Percentiles rank a stretch among this genome's conserved stretches.
Evolutionary conservation across 192 early-diverging fungal species (phyloP).

Genomic region (Chytriomyces confervae): DNA sequence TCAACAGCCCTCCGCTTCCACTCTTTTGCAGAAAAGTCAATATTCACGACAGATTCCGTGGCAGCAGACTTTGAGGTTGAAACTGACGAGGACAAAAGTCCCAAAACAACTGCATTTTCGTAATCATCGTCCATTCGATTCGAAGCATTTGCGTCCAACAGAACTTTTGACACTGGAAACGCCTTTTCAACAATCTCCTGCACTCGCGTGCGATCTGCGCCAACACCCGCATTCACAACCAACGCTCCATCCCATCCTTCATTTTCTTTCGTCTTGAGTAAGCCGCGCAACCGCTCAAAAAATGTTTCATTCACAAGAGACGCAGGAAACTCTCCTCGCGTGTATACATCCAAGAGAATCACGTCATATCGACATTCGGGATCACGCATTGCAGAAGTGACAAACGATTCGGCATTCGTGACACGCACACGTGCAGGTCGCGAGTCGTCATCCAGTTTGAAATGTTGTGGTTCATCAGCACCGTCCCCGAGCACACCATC

Average conservation of each 20-base stretch:
- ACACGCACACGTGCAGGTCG: constrained; percentile 22
- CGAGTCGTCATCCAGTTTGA: constrained; percentile 7
- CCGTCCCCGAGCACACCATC: constrained; percentile 25
- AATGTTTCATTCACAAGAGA: constrained; percentile 21
- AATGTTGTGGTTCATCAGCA: constrained; percentile 33
- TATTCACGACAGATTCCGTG: not conserved
- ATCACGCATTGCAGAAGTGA: constrained; percentile 8
- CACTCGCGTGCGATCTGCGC: constrained; percentile 12
- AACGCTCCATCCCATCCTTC: constrained; percentile 29
- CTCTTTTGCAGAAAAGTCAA: constrained; percentile 23
- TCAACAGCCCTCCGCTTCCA: constrained; percentile 29
- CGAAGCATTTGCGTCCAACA: constrained; percentile 32
- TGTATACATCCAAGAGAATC: constrained; percentile 38
- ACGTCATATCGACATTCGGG: constrained; percentile 36
- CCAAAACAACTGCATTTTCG: constrained; percentile 39
- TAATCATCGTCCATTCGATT: constrained; percentile 31
- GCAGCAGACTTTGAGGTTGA: not conserved
- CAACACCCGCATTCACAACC: constrained; percentile 35
- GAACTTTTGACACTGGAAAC: not conserved
- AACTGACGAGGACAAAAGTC: not conserved
- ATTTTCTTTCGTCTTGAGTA: constrained; percentile 30
- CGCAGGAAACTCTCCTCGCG: constrained; percentile 30
- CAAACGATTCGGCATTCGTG: constrained; percentile 27
- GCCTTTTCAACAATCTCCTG: constrained; percentile 14
- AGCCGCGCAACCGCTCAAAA: not conserved